Evolutionary conservation across 2,329 filamentous ascomycete genomes (phyloP).

Genomic region (Neonectria neomacrospora): DNA sequence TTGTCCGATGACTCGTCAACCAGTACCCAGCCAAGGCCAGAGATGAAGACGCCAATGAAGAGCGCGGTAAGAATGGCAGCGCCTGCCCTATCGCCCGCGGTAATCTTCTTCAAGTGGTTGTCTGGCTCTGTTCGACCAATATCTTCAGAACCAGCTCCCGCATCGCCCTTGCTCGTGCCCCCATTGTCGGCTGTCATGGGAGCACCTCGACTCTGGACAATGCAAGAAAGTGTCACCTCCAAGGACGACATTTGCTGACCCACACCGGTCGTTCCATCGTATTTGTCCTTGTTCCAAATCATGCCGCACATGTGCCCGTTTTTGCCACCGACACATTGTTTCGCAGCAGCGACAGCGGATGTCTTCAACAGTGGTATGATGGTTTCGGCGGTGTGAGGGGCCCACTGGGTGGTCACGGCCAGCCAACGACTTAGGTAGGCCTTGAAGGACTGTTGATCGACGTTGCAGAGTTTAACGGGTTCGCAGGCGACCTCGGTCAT

Average conservation of each 20-base stretch:
- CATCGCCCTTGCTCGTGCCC: conserved; percentile 65
- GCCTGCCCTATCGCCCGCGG: conserved; percentile 72
- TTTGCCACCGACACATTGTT: conserved; percentile 66
- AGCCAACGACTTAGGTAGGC: conserved; percentile 71
- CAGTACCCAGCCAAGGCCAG: conserved; percentile 62
- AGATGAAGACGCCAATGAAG: conserved; percentile 64
- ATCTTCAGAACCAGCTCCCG: conserved; percentile 59
- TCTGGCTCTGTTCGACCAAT: conserved; percentile 52
- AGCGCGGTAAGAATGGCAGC: conserved; percentile 72
- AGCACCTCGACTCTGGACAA: conserved; percentile 58
- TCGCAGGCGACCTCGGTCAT: conserved; percentile 77
- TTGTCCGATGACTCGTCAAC: conserved; percentile 58
- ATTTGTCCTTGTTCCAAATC: conserved; percentile 66
- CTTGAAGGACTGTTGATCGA: conserved; percentile 73
- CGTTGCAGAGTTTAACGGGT: conserved; percentile 67
- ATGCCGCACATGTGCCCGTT: conserved; percentile 70
- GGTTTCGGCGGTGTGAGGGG: conserved; percentile 64
- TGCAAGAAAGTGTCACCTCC: conserved; percentile 71
- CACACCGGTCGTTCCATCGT: conserved; percentile 70
- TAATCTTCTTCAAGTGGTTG: conserved; percentile 48
- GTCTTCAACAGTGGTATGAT: conserved; percentile 65
- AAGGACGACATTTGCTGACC: conserved; percentile 78
- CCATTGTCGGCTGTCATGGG: conserved; percentile 64
- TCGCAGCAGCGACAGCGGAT: conserved; percentile 67
- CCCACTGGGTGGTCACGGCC: conserved; percentile 71